Evolutionary conservation across 345 rosid species (phyloP).

Genomic region (Euphorbia lathyris): DNA sequence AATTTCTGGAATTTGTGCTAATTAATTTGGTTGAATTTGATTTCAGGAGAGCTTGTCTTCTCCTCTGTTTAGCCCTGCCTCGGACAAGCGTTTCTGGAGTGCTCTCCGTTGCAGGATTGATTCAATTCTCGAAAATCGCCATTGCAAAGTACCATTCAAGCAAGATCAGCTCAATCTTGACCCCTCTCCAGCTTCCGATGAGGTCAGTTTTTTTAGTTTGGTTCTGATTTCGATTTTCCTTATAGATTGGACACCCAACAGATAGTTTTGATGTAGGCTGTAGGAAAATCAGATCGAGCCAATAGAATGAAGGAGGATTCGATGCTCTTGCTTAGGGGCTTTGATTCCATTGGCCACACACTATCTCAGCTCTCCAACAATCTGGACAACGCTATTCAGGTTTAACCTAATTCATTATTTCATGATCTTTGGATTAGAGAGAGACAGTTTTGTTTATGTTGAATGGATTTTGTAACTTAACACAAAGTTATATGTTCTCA

Average conservation of each 20-base stretch:
- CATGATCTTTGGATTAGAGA: too few relatives aligned
- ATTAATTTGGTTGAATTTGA: background rate
- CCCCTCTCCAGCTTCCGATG: slow-evolving; percentile 8
- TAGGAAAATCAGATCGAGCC: slow-evolving; percentile 36
- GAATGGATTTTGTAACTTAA: too few relatives aligned
- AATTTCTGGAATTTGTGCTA: too few relatives aligned
- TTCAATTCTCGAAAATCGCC: slow-evolving; percentile 37
- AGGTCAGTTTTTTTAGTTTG: slow-evolving; percentile 17
- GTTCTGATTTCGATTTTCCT: background rate
- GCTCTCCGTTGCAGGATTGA: slow-evolving; percentile 39
- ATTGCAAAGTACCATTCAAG: background rate
- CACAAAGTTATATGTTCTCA: slow-evolving; percentile 10
- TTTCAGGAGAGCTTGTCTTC: slow-evolving; percentile 24
- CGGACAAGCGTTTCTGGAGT: slow-evolving; percentile 59
- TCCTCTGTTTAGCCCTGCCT: slow-evolving; percentile 37
- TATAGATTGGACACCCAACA: too few relatives aligned
- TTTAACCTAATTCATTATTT: too few relatives aligned
- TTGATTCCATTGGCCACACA: slow-evolving; percentile 72
- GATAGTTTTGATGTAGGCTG: slow-evolving; percentile 9
- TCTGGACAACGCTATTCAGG: slow-evolving; percentile 88
- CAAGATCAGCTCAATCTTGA: slow-evolving; percentile 22
- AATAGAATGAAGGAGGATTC: slow-evolving; percentile 73
- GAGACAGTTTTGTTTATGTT: too few relatives aligned
- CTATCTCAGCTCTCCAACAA: slow-evolving; percentile 76
- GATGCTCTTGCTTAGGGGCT: slow-evolving; percentile 75